Conservation (phyloP, 108 stramenopile genomes). For the Nannochloropsis oceanica region DNA sequence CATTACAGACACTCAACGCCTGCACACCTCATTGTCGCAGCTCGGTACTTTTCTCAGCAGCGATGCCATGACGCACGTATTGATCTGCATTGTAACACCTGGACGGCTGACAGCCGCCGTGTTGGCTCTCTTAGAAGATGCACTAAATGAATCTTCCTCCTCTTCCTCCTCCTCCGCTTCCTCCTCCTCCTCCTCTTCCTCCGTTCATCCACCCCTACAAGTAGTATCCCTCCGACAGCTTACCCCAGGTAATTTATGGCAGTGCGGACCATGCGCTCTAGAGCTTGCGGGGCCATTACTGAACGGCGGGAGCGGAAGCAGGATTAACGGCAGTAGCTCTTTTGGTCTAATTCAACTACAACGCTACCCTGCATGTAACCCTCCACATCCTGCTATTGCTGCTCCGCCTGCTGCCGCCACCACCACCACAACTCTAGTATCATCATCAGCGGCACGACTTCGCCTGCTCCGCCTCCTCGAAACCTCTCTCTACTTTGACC, state of each 20-base stretch:
- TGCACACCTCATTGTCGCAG: background rate
- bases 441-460: background rate
- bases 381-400: too few species aligned
- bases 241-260: background rate
- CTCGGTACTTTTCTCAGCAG: background rate
- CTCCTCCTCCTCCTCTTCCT: background rate
- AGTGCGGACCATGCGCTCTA: background rate
- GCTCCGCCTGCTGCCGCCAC: too few species aligned
- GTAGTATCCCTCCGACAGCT: background rate
- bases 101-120: background rate
- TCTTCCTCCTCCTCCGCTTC: background rate
- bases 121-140: background rate
- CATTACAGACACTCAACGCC: background rate
- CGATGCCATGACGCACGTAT: background rate
- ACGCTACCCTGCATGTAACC: background rate
- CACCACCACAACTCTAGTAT: too few species aligned
- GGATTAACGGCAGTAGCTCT: background rate
- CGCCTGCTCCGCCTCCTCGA: background rate
- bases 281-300: background rate
- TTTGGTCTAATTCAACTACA: background rate
- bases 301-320: background rate
- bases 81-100: background rate
- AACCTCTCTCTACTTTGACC: background rate
- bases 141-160: background rate
- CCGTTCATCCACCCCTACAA: background rate